Conservation (phyloP, 352 stramenopile species). For the Phytophthora parvispora region DNA sequence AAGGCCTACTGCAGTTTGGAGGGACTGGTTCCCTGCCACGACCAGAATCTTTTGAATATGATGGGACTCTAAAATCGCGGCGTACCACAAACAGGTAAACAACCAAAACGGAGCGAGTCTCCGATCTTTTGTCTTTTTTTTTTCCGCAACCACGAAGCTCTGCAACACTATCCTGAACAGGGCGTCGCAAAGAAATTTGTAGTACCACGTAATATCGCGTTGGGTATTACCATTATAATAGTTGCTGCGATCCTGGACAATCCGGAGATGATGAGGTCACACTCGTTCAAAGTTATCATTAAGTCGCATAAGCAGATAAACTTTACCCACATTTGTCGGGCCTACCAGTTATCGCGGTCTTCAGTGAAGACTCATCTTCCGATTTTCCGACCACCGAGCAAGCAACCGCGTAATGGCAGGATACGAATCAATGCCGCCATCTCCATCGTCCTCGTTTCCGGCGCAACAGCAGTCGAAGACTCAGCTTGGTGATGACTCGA, state of each 20-base stretch:
- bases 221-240: no score
- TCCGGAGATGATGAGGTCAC: conserved; percentile 6
- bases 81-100: background rate
- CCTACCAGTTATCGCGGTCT: background rate
- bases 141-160: background rate
- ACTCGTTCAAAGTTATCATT: background rate
- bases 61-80: conserved; percentile 7
- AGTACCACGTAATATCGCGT: no score
- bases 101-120: no score
- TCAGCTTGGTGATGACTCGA: background rate
- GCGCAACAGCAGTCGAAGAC: conserved; percentile 2
- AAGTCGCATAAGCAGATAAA: conserved; percentile 10
- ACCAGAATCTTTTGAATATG: conserved; percentile 37
- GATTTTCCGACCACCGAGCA: background rate
- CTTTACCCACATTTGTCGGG: conserved; percentile 1
- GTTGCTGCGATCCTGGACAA: background rate
- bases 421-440: conserved; percentile 8
- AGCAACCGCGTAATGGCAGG: conserved; percentile 2
- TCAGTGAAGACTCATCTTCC: conserved; percentile 11
- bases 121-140: background rate
- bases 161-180: background rate
- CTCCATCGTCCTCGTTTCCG: background rate
- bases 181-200: no score
- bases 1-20: conserved; percentile 1
- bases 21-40: conserved; percentile 23